These are phyloP conservation scores for Penicillium italicum DNA, from an alignment of 2,329 filamentous ascomycete species.

Conservation along the genomic window DNA sequence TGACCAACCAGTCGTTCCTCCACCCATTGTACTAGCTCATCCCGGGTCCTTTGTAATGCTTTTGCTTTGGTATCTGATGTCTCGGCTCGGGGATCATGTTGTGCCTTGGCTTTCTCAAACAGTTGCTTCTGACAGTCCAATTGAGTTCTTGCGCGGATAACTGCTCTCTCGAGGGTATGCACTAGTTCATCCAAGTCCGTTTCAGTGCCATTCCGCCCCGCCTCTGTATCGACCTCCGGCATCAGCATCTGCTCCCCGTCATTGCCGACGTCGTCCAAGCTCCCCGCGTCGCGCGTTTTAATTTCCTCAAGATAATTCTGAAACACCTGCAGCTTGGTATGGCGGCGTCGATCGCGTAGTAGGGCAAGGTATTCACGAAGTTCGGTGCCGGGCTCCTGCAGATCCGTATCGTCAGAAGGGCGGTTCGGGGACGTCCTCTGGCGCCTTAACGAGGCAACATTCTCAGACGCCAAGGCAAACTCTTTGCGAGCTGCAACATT, in stretches of 20 bases:
- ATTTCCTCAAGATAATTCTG: constrained; percentile 46
- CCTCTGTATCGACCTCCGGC: constrained; percentile 19
- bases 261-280: constrained; percentile 22
- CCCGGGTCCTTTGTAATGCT: constrained; percentile 45
- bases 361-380: constrained; percentile 44
- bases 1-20: constrained; percentile 47
- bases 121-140: constrained; percentile 37
- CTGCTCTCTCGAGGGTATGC: constrained; percentile 39
- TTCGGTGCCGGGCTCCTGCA: constrained; percentile 24
- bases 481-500: constrained; percentile 41
- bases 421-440: constrained; percentile 21
- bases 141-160: constrained; percentile 36
- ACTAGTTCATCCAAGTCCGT: constrained; percentile 33
- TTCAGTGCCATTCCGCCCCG: constrained; percentile 8
- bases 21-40: constrained; percentile 51
- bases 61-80: constrained; percentile 24
- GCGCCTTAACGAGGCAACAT: constrained; percentile 28
- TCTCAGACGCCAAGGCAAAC: constrained; percentile 35
- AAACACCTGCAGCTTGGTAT: constrained; percentile 47
- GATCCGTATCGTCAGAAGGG: constrained; percentile 14
- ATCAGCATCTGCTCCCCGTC: constrained; percentile 14
- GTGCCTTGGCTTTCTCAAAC: constrained; percentile 32
- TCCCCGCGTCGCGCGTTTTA: constrained; percentile 25
- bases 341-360: constrained; percentile 45
- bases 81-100: constrained; percentile 13